Base-by-base conservation (phyloP, 768 basidiomycete species). In the Leccinum subgranulosum region DNA sequence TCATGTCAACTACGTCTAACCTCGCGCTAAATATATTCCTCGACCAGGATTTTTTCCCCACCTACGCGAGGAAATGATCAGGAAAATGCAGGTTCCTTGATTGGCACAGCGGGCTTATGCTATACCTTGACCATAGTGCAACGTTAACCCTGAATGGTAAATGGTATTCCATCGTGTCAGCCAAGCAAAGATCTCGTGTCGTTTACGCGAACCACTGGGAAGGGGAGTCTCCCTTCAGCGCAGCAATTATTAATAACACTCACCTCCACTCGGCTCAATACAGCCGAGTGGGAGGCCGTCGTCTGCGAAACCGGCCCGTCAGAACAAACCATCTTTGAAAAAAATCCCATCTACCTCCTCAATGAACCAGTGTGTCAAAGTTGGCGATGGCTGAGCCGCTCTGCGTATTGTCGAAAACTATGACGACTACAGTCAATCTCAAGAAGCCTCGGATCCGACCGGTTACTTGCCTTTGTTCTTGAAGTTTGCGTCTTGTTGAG, bases 251-350 rank as follows among this genome's bases (percentile, higher is more conserved):
- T 28, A 17, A 63, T 39, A 17, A 19, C 3, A 67, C 87, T 61
- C 69, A 90, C 90, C 81, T 70, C 90, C 90, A 64, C 86, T 88
- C 5, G 78, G 73, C 2, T 90, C 90, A 45, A 82, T 77, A 25
- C 90, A 90, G 36, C 90, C 90, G 57, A 92, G 88, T 7, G 90
- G 89, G 33, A 90, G 66, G 11, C 84, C 86, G 12, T 84, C 78
- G 11, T 76, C 84, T 84, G 56, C 8, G 8, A 57, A 29, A 27
- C 23, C 2, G 9, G 12, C 19, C 41, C 11, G 19, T 43, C 19
- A 43, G 41, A 21, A 43, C 5, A 43, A 12, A 25, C 0, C 12
- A 5, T 17, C 19, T 15, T 10, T 31, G 10, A 53, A 5, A 27
- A 21, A 41, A 49, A 6, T 6, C 15, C 2, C 0, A 53, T 81